These are phyloP conservation scores for Yamadazyma trypodendri DNA, from an alignment of 1,139 yeast genomes.

Conservation along the genomic window DNA sequence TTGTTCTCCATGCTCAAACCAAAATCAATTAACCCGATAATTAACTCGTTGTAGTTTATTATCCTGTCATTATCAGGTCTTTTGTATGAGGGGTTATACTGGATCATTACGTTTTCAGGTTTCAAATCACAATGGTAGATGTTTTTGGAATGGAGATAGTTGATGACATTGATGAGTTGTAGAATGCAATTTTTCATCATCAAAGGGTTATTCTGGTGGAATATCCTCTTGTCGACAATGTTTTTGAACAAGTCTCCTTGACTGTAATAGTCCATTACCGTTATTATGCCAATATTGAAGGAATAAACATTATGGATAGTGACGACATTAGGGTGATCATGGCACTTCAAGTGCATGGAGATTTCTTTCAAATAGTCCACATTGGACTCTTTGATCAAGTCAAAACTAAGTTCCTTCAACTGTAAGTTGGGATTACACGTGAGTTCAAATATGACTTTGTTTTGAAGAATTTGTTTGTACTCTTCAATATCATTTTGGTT, in stretches of 20 bases:
- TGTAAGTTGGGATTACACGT: conserved; percentile 12
- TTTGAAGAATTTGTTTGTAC: conserved; percentile 33
- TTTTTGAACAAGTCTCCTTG: conserved; percentile 81
- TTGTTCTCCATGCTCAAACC: conserved; percentile 72
- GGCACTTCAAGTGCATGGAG: conserved; percentile 70
- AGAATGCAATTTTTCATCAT: conserved; percentile 70
- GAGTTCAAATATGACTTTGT: conserved; percentile 28
- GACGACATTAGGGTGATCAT: conserved; percentile 72
- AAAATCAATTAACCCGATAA: conserved; percentile 73
- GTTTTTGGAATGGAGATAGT: conserved; percentile 63
- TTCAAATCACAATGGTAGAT: conserved; percentile 89
- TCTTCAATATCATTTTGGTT: conserved; percentile 25
- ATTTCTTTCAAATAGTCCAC: conserved; percentile 64
- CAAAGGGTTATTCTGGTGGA: conserved; percentile 24
- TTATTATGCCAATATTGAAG: conserved; percentile 54
- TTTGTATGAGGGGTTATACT: conserved; percentile 28
- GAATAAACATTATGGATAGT: conserved; percentile 71
- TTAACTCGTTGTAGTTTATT: conserved; percentile 54
- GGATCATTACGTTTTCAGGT: conserved; percentile 81
- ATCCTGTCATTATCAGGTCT: conserved; percentile 18
- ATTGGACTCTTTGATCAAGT: conserved; percentile 36
- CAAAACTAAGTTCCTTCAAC: conserved; percentile 36
- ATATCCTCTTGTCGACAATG: conserved; percentile 31
- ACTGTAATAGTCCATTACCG: conserved; percentile 76
- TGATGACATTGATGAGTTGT: conserved; percentile 72